Base-by-base conservation (phyloP, 805 yeast genomes). In the Sugiyamaella floridensis region DNA sequence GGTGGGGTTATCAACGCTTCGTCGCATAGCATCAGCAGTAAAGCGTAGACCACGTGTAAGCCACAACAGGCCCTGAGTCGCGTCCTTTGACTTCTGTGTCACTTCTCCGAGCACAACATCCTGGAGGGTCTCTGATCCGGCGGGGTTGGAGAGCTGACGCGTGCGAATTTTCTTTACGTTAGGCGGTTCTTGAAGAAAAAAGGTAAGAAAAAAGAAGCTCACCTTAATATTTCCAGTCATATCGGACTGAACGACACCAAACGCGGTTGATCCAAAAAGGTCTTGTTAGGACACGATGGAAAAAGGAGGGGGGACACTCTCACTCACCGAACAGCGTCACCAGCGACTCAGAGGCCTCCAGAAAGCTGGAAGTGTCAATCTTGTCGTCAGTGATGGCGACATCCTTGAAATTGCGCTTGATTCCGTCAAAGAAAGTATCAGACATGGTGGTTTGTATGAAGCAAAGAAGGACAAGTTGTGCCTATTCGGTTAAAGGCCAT, bases 21-120 rank as follows among this genome's bases (percentile, higher is more conserved):
- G 88, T 64, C 90, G 77, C 83, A 89, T 82, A 40, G 96, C 93
- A 59, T 76, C 83, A 16, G 95, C 90, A n/a, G 97, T 89, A 75
- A 89, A 89, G 67, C 86, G 84, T 62, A 89, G 78, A 18, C 96
- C 97, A 64, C 76, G 64, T 26, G 83, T 76, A 60, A 89, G 78
- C 97, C 97, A 89, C 62, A 89, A 72, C 59, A 89, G 77, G 41
- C 95, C 97, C 71, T 89, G 96, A 11, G 96, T 89, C 42, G 96
- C 95, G 55, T 83, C 82, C 68, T 83, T 86, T 51, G 72, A 71
- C 69, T 80, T 80, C 59, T 80, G 80, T 40, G 75, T 76, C 43
- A 80, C 82, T 73, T 89, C 97, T 52, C 82, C 73, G 56, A 85
- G 71, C 34, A 89, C 84, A 66, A 89, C 74, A 56, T 79, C 89